Evolutionary conservation across 495 filamentous ascomycete species (phyloP).

Genomic region (Penicillium pancosmium): DNA sequence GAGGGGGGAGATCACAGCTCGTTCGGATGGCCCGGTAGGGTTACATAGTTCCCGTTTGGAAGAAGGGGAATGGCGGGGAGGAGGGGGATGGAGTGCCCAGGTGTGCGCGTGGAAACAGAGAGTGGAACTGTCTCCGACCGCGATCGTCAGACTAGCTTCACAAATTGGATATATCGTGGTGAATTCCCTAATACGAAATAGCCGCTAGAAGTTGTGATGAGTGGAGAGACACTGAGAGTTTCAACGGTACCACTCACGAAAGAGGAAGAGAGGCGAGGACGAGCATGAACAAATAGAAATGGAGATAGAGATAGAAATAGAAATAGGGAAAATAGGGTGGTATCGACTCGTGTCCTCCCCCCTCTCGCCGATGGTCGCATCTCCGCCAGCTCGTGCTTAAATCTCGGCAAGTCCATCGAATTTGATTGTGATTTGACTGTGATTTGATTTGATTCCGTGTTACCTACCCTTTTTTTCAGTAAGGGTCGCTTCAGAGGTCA

Average conservation of each 20-base stretch:
- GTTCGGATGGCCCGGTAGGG: slow-evolving; percentile 18
- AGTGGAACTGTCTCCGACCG: slow-evolving; percentile 22
- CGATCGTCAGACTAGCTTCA: slow-evolving; percentile 12
- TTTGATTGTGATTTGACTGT: no score
- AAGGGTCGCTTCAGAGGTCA: no score
- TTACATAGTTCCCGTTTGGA: slow-evolving; percentile 32
- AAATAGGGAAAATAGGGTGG: slow-evolving; percentile 28
- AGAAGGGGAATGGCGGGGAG: slow-evolving; percentile 1
- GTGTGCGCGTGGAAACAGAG: slow-evolving; percentile 9
- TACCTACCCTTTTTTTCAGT: no score
- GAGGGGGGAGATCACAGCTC: slow-evolving; percentile 14
- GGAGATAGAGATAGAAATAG: no score
- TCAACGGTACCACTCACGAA: background rate
- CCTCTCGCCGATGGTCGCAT: slow-evolving; percentile 37
- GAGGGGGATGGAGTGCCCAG: slow-evolving; percentile 7
- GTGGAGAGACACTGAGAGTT: slow-evolving; percentile 1
- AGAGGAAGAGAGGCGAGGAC: background rate
- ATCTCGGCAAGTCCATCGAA: background rate
- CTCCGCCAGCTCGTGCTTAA: slow-evolving; percentile 15
- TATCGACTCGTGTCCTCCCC: slow-evolving; percentile 34
- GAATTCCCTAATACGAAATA: slow-evolving; percentile 4
- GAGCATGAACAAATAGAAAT: background rate
- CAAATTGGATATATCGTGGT: background rate
- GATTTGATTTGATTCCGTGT: background rate
- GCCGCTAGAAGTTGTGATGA: background rate